These are phyloP conservation scores for Cercospora beticola DNA, from an alignment of 2,329 filamentous ascomycete species.

Conservation along the genomic window DNA sequence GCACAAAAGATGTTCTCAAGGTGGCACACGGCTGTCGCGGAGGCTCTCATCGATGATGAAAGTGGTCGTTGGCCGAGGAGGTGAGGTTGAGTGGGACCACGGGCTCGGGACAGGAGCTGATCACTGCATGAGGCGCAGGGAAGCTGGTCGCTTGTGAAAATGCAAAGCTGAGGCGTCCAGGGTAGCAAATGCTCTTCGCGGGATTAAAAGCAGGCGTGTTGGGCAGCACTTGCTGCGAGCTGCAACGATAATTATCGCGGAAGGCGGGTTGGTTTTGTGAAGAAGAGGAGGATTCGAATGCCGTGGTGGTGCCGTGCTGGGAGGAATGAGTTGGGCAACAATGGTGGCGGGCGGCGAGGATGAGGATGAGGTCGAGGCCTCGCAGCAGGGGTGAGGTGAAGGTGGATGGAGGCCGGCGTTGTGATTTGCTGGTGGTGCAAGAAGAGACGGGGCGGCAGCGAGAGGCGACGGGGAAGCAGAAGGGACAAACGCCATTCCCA, in stretches of 20 bases:
- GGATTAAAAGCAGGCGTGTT: not conserved
- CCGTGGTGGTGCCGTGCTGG: not conserved
- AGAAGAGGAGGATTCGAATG: not conserved
- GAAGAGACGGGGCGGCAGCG: not conserved
- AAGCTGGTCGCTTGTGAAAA: not conserved
- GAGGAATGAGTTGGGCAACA: not conserved
- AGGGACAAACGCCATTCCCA: not conserved
- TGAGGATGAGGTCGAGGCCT: not conserved
- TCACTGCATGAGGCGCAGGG: not conserved
- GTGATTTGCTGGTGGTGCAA: not conserved
- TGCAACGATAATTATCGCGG: not conserved
- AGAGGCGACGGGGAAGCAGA: not conserved
- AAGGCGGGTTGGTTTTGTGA: not conserved
- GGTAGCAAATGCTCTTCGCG: not conserved
- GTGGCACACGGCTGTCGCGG: not conserved
- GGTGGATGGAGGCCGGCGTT: not conserved
- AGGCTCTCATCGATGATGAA: not conserved
- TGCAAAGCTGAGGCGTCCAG: not conserved
- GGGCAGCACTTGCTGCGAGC: not conserved
- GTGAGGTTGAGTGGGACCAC: not conserved
- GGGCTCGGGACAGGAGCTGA: not conserved
- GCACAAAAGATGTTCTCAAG: not conserved
- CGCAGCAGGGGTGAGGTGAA: not conserved
- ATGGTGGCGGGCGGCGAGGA: not conserved
- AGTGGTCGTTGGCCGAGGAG: not conserved